Conservation (phyloP, 148 eudicot genomes). For the Dianthus caryophyllus region DNA sequence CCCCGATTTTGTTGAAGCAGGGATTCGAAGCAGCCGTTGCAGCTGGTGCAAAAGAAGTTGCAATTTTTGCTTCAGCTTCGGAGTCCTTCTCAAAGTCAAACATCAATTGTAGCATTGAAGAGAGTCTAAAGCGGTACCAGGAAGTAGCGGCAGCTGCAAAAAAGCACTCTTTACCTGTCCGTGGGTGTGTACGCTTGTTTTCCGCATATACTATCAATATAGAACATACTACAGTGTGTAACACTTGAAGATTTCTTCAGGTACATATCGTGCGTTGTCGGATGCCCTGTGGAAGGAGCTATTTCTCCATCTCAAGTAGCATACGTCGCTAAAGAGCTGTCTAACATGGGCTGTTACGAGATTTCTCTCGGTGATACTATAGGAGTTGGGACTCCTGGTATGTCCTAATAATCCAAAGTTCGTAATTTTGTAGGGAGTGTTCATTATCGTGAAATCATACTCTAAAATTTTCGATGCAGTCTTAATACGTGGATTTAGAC, state of each 20-base stretch:
- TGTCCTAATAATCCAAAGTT: background rate
- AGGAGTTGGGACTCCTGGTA: conserved; percentile 97
- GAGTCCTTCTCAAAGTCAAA: conserved; percentile 92
- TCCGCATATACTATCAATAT: conserved; percentile 7
- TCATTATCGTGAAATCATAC: background rate
- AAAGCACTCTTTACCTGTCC: conserved; percentile 65
- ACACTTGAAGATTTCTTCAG: conserved; percentile 31
- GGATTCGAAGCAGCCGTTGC: conserved; percentile 96
- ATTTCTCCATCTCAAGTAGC: conserved; percentile 87
- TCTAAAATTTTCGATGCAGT: background rate
- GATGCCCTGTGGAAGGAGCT: conserved; percentile 92
- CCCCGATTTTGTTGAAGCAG: conserved; percentile 29
- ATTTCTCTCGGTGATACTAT: conserved; percentile 97
- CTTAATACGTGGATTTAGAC: background rate
- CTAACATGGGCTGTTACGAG: conserved; percentile 77
- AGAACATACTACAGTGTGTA: background rate
- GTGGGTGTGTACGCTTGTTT: conserved; percentile 57
- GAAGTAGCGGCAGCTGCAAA: conserved; percentile 73
- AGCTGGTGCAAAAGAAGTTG: conserved; percentile 94
- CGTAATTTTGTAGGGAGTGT: background rate
- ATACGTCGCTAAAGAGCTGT: conserved; percentile 74
- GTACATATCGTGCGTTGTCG: conserved; percentile 93
- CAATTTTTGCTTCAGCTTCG: conserved; percentile 95
- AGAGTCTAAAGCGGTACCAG: conserved; percentile 67
- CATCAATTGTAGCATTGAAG: conserved; percentile 87